These are phyloP conservation scores for Serendipita sp. DNA, from an alignment of 768 basidiomycete species.

Conservation along the genomic window DNA sequence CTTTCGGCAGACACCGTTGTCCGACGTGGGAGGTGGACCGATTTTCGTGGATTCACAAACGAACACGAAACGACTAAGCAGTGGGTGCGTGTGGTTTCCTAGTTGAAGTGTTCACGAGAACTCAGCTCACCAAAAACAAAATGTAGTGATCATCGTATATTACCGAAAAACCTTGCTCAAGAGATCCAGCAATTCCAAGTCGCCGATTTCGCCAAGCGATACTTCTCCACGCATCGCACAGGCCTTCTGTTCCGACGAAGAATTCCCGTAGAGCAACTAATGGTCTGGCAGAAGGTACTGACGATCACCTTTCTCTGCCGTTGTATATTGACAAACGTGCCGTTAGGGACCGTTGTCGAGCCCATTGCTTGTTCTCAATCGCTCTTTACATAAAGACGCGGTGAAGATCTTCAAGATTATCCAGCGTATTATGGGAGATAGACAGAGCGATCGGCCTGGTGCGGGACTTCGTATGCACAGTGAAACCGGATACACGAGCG, in stretches of 20 bases:
- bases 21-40: not conserved
- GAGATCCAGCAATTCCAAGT: constrained; percentile 81
- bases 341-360: constrained; percentile 44
- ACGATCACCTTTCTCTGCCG: constrained; percentile 1
- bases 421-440: constrained; percentile 87
- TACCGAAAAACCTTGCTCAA: constrained; percentile 65
- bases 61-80: constrained; percentile 28
- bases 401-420: constrained; percentile 77
- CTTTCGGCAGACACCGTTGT: not conserved
- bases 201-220: constrained; percentile 70
- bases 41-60: constrained; percentile 20
- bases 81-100: constrained; percentile 43
- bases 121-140: constrained; percentile 7
- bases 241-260: constrained; percentile 74
- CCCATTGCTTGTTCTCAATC: constrained; percentile 59
- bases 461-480: constrained; percentile 24
- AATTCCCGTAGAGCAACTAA: constrained; percentile 72
- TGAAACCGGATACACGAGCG: constrained; percentile 19
- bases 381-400: constrained; percentile 55
- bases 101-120: constrained; percentile 6
- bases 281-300: constrained; percentile 77
- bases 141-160: constrained; percentile 52
- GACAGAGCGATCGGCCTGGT: constrained; percentile 17
- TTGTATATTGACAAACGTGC: not conserved
- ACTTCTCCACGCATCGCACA: constrained; percentile 81